These are phyloP conservation scores for Candida insectalens DNA, from an alignment of 805 yeast genomes.

Conservation along the genomic window DNA sequence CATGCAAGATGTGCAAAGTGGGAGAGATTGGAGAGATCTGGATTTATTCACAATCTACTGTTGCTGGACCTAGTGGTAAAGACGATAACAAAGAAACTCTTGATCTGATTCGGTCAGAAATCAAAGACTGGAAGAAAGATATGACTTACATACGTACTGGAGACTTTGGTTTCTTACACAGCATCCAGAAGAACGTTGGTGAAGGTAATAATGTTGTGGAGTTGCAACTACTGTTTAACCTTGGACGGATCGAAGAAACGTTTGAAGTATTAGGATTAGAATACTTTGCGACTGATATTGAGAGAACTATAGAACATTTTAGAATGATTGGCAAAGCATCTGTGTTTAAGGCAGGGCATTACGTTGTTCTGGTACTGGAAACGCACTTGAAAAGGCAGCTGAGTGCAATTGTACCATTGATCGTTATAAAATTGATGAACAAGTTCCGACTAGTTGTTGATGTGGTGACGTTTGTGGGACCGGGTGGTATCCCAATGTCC, in stretches of 20 bases:
- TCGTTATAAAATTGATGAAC: constrained; percentile 69
- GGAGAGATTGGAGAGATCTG: constrained; percentile 97
- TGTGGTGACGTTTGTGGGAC: constrained; percentile 68
- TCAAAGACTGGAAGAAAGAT: constrained; percentile 54
- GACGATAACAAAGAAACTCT: constrained; percentile 27
- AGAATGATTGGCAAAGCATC: constrained; percentile 29
- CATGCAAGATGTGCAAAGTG: constrained; percentile 61
- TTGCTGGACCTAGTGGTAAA: constrained; percentile 43
- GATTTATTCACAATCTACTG: constrained; percentile 87
- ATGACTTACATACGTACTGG: constrained; percentile 78
- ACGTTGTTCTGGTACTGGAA: constrained; percentile 69
- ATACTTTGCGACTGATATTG: constrained; percentile 85
- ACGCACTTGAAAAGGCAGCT: constrained; percentile 34
- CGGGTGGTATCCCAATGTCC: constrained; percentile 56
- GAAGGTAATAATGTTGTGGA: constrained; percentile 21
- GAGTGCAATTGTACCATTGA: constrained; percentile 74
- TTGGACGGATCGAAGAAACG: constrained; percentile 80
- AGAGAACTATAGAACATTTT: constrained; percentile 46
- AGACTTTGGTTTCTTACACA: constrained; percentile 86
- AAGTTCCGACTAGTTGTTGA: constrained; percentile 79
- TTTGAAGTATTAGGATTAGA: constrained; percentile 87
- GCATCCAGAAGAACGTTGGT: constrained; percentile 34
- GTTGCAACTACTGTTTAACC: constrained; percentile 72
- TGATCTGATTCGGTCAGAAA: constrained; percentile 47
- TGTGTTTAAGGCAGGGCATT: constrained; percentile 74